These are phyloP conservation scores for Aspergillus steynii DNA, from an alignment of 495 filamentous ascomycete genomes.

Conservation along the genomic window DNA sequence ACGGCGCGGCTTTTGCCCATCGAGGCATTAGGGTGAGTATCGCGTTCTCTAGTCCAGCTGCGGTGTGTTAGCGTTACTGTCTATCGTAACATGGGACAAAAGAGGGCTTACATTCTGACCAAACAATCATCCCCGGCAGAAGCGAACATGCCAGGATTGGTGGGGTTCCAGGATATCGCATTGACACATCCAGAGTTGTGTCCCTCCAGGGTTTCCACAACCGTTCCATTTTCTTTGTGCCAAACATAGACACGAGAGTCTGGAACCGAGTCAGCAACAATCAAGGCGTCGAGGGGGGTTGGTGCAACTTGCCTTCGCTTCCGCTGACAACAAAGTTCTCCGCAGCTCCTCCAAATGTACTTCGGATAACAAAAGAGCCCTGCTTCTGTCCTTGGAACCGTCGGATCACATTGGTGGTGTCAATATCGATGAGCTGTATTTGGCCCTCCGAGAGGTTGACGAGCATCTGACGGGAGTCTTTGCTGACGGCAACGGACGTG, in stretches of 20 bases:
- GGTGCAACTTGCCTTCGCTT: constrained; percentile 70
- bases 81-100: not conserved
- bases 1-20: constrained; percentile 28
- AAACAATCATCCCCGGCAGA: constrained; percentile 85
- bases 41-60: constrained; percentile 44
- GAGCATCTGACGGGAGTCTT: constrained; percentile 76
- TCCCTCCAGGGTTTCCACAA: constrained; percentile 74
- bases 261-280: constrained; percentile 35
- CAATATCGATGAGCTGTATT: constrained; percentile 74
- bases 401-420: constrained; percentile 68
- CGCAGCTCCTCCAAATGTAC: constrained; percentile 80
- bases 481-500: constrained; percentile 78
- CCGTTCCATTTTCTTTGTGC: constrained; percentile 76
- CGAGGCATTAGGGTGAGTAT: constrained; percentile 23
- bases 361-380: constrained; percentile 73
- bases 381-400: constrained; percentile 73
- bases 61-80: constrained; percentile 22
- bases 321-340: constrained; percentile 91
- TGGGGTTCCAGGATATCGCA: constrained; percentile 88
- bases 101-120: constrained; percentile 74
- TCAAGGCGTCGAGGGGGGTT: not conserved
- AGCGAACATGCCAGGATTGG: constrained; percentile 81
- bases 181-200: constrained; percentile 80
- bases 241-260: constrained; percentile 84
- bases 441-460: constrained; percentile 76